Percentiles rank a stretch among this genome's conserved stretches.
These are phyloP conservation scores for Aspergillus chevalieri DNA, from an alignment of 2,329 filamentous ascomycete species.

Conservation along the genomic window DNA sequence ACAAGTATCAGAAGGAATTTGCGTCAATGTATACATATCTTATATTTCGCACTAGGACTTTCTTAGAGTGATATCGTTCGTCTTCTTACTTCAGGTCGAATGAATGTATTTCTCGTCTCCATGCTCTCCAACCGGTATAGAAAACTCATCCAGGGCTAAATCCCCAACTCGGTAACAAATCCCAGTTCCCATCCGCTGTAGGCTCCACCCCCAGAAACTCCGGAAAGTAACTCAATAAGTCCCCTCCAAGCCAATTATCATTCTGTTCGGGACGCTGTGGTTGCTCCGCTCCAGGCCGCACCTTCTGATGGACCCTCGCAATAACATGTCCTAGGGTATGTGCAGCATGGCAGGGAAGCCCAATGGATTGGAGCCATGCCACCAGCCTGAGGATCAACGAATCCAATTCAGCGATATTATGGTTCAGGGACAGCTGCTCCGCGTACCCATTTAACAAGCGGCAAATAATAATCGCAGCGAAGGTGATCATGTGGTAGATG, in stretches of 20 bases:
- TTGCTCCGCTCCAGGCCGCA: conserved; percentile 23
- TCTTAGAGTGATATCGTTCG: too few species aligned
- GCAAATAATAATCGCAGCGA: conserved; percentile 29
- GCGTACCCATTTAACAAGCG: conserved; percentile 36
- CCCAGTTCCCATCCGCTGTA: conserved; percentile 21
- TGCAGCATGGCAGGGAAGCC: conserved; percentile 38
- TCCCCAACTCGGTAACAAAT: conserved; percentile 23
- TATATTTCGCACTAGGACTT: background rate
- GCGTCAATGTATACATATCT: background rate
- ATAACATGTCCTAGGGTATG: conserved; percentile 38
- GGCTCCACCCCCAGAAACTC: conserved; percentile 28
- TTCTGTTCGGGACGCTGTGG: conserved; percentile 2
- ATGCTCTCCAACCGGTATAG: too few species aligned
- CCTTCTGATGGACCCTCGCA: conserved; percentile 23
- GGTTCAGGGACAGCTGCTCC: conserved; percentile 22
- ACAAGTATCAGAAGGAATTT: background rate
- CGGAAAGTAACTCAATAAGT: conserved; percentile 24
- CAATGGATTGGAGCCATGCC: conserved; percentile 37
- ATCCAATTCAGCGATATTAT: conserved; percentile 32
- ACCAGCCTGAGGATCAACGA: conserved; percentile 28
- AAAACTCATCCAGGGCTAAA: background rate
- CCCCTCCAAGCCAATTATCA: conserved; percentile 12
- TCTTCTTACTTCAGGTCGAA: background rate
- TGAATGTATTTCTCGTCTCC: too few species aligned
- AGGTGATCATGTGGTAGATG: conserved; percentile 45